These are phyloP conservation scores for Zymoseptoria tritici DNA, from an alignment of 2,329 filamentous ascomycete genomes.

Conservation along the genomic window DNA sequence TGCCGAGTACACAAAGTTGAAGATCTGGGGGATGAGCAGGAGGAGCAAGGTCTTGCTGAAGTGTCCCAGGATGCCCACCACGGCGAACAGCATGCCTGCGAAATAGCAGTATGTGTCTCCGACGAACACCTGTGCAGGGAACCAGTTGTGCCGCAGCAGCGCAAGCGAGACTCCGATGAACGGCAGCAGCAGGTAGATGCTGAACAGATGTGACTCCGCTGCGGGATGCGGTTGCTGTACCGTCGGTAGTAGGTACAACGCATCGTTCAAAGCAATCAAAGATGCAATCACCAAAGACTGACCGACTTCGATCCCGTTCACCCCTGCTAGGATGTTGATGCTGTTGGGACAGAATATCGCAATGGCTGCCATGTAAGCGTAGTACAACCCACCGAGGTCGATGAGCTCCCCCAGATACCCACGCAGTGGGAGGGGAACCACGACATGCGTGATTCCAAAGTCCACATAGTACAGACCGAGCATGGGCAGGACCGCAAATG, in stretches of 20 bases:
- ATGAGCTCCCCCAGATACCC: slow-evolving; percentile 78
- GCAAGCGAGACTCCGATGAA: slow-evolving; percentile 90
- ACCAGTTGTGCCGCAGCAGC: slow-evolving; percentile 88
- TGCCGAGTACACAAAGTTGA: slow-evolving; percentile 91
- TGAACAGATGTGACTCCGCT: slow-evolving; percentile 92
- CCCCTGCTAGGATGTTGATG: slow-evolving; percentile 99
- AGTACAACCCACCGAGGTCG: slow-evolving; percentile 71
- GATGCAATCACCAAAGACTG: slow-evolving; percentile 87
- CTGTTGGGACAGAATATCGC: slow-evolving; percentile 98
- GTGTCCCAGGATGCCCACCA: slow-evolving; percentile 92
- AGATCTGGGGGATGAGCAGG: slow-evolving; percentile 84
- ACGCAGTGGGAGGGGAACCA: slow-evolving; percentile 79
- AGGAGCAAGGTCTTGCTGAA: slow-evolving; percentile 95
- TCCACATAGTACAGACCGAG: slow-evolving; percentile 97
- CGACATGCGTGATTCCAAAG: slow-evolving; percentile 92
- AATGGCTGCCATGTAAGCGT: slow-evolving; percentile 91
- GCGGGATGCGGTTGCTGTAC: slow-evolving; percentile 78
- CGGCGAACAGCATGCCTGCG: slow-evolving; percentile 96
- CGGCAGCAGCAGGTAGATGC: slow-evolving; percentile 85
- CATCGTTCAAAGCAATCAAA: slow-evolving; percentile 78
- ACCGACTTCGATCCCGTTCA: slow-evolving; percentile 94
- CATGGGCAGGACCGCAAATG: slow-evolving; percentile 85
- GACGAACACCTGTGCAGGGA: slow-evolving; percentile 88
- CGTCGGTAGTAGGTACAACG: slow-evolving; percentile 64
- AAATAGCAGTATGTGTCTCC: slow-evolving; percentile 99